phyloP scores from a whole-genome alignment of 208 protist genomes.

The Leishmania braziliensis region DNA sequence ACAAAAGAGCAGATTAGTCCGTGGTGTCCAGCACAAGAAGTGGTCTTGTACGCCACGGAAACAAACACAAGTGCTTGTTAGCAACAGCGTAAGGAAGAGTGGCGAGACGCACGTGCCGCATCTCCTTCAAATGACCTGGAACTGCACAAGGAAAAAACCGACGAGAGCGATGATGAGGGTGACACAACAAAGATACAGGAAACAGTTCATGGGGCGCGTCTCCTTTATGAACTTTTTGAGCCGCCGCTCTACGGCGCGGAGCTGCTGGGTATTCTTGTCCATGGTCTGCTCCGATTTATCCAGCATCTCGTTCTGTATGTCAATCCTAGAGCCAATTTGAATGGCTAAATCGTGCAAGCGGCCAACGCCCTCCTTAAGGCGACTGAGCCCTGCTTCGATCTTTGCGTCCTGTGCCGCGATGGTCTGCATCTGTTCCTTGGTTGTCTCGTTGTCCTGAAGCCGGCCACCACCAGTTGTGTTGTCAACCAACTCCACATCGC shows the following conservation, averaged over 20 bases:
- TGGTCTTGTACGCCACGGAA: not conserved
- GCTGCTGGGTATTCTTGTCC: constrained; percentile 49
- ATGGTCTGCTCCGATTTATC: constrained; percentile 67
- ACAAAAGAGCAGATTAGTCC: not conserved
- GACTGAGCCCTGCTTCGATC: constrained; percentile 63
- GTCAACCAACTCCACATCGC: constrained; percentile 47
- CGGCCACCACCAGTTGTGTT: constrained; percentile 57
- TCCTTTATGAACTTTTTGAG: constrained; percentile 60
- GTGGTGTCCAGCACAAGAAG: not conserved
- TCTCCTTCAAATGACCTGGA: constrained; percentile 57
- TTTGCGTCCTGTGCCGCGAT: constrained; percentile 66
- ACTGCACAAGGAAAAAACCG: constrained; percentile 70
- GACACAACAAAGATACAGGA: constrained; percentile 61
- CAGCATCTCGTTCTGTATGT: constrained; percentile 71
- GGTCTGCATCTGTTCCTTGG: constrained; percentile 63
- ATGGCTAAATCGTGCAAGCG: constrained; percentile 53
- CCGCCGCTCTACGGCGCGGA: constrained; percentile 56
- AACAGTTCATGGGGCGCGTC: constrained; percentile 67
- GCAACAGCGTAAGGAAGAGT: not conserved
- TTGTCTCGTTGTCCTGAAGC: constrained; percentile 65
- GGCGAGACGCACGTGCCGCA: not conserved
- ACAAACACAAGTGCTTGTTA: not conserved
- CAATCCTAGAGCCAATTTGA: constrained; percentile 66
- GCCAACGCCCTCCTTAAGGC: constrained; percentile 59
- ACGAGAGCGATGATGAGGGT: constrained; percentile 64